Evolutionary conservation across 192 early-diverging fungal species (phyloP), one percentile per base, ranked within the genome.

Genomic region (Backusella liffmaniae): DNA sequence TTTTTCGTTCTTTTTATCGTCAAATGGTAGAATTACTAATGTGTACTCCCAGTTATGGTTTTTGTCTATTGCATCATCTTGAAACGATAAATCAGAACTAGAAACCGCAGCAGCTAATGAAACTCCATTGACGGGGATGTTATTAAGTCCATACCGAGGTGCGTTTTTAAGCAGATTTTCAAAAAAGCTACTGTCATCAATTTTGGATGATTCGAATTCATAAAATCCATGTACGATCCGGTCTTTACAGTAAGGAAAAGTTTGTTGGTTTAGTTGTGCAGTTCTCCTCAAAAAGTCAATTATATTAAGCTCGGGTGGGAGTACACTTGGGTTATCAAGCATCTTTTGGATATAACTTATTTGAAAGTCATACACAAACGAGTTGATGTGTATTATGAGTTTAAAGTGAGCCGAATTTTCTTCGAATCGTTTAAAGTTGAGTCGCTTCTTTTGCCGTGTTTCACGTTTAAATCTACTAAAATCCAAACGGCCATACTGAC

Each of bases 321-420:
- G 36, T 18, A 66, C 70, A 1, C 4, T 41, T 36, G 70, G 72
- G 1, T 70, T 44, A 66, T 81, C 74, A 8, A 87, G 71, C 15
- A 83, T 82, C 12, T 80, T 77, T 29, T 85, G 83, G 16, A 86
- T 79, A 62, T 86, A 87, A 46, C 81, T 76, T 15, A 90, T 46
- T 53, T 88, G 87, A 36, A 88, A 90, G 56, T 90, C 89, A 70
- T 87, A 87, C 2, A 90, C 83, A 72, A 90, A 90, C 15, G 87
- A 88, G 70, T 90, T 87, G 32, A 88, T 82, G 39, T 88, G 89
- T 35, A 88, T 85, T 9, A 82, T 72, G 21, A 86, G 83, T 70
- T 88, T 90, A 46, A 90, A 87, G 46, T 82, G 72, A 1, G 78
- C 84, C 41, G 84, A 88, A 62, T 85, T 87, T 68, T 88, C 84